phyloP scores from a whole-genome alignment of 345 rosid genomes.

The Syzygium aromaticum region DNA sequence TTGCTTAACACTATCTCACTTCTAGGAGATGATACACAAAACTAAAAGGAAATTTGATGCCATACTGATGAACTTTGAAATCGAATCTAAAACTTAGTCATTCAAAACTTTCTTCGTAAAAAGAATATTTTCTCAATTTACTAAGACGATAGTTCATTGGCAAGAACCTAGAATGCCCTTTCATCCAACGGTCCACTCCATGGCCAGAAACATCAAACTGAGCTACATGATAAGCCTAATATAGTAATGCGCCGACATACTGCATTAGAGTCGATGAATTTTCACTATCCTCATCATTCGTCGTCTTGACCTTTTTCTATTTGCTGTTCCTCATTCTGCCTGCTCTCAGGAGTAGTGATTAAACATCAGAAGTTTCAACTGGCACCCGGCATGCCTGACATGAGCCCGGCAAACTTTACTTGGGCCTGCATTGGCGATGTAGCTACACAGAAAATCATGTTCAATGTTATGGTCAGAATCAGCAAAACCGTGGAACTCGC shows the following conservation, averaged over 20 bases:
- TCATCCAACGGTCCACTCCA: background rate
- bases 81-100: background rate
- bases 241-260: background rate
- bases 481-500: background rate
- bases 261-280: background rate
- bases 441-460: background rate
- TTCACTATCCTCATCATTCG: background rate
- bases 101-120: background rate
- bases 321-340: background rate
- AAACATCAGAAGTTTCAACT: background rate
- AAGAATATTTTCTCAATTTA: background rate
- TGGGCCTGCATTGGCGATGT: conserved; percentile 7
- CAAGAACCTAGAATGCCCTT: background rate
- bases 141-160: background rate
- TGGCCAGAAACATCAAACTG: background rate
- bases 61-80: background rate
- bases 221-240: background rate
- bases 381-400: conserved; percentile 1
- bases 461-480: background rate
- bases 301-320: background rate
- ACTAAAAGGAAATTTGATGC: background rate
- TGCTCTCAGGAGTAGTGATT: background rate
- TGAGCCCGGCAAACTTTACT: background rate
- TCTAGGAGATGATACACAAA: background rate
- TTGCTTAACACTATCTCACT: no score